A percentile compares a stretch with the other conserved stretches of the same genome.
phyloP scores from a whole-genome alignment of 768 basidiomycete species.

The Royoungia palumana region DNA sequence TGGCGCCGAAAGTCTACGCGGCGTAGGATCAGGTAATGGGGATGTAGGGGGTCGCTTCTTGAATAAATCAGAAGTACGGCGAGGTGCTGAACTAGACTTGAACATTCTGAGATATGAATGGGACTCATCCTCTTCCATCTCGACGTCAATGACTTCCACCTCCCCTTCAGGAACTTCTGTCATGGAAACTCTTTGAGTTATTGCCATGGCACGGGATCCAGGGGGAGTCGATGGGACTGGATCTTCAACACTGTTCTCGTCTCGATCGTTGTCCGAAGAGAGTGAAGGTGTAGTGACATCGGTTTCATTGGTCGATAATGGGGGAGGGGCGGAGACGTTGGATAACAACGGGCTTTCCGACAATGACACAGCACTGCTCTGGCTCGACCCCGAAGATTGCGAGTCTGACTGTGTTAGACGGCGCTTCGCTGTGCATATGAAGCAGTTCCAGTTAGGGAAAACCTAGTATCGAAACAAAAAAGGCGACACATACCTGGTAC shows the following conservation, averaged over 20 bases:
- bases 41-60: constrained; percentile 61
- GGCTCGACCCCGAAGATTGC: constrained; percentile 18
- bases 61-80: constrained; percentile 40
- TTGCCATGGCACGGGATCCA: constrained; percentile 25
- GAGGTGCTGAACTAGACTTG: constrained; percentile 7
- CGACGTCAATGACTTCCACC: constrained; percentile 37
- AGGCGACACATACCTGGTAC: constrained; percentile 35
- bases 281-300: constrained; percentile 63
- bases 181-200: not conserved
- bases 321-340: constrained; percentile 19
- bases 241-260: constrained; percentile 49
- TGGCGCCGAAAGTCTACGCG: constrained; percentile 58
- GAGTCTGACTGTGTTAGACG: constrained; percentile 31
- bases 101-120: constrained; percentile 11
- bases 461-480: not conserved
- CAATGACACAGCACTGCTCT: constrained; percentile 7
- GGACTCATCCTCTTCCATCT: constrained; percentile 28
- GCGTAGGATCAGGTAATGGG: constrained; percentile 53
- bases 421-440: constrained; percentile 33
- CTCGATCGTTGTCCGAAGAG: constrained; percentile 66
- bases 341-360: constrained; percentile 26
- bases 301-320: constrained; percentile 36
- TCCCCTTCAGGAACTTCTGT: constrained; percentile 3
- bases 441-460: constrained; percentile 1
- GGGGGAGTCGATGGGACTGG: constrained; percentile 50